Evolutionary conservation across 2,329 filamentous ascomycete species (phyloP), one percentile per base, ranked within the genome.

Genomic region (Cercospora sp.): DNA sequence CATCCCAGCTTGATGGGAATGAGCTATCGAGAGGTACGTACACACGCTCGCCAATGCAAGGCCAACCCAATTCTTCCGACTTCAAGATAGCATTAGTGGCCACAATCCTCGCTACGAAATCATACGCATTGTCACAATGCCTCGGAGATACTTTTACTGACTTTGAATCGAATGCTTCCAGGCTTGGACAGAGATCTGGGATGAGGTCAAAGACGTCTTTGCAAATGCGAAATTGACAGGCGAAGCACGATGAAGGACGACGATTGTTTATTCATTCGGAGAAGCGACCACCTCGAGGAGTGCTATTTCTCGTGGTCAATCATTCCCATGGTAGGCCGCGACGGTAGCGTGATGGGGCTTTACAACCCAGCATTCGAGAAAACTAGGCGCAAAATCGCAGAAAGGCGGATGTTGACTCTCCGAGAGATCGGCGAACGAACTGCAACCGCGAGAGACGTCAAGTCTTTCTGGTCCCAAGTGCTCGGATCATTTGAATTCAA

Each of bases 161-260:
- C 37, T 28, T 45, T 37, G 26, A 8, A n/a, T 59, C 16, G 51
- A 10, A 89, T 12, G 16, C 28, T 24, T 59, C 28, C 32, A 59
- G 55, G 89, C 87, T 0, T 94, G 91, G 91, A 71, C 83, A 0
- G 91, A 94, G 76, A 90, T 94, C 5, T 94, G 91, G 90, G 82
- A 87, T 24, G 87, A 89, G 5, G 84, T 94, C 10, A 85, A 88
- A 70, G 88, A 88, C 2, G 85, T 91, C 0, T 91, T 95, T 71
- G 82, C 85, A 18, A 88, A 83, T 69, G 92, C 91, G 0, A 87
- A 85, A 78, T 79, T 86, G 45, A 90, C 88, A 4, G 92, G 91
- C 0, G 89, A 93, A 80, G 90, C 91, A 93, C 89, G 0, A 92
- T 94, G 90, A 94, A 93, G 78, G 89, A 94, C 71, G 92, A 95